Conservation (phyloP, 441 rosid genomes). For the Erysimum pusillum region DNA sequence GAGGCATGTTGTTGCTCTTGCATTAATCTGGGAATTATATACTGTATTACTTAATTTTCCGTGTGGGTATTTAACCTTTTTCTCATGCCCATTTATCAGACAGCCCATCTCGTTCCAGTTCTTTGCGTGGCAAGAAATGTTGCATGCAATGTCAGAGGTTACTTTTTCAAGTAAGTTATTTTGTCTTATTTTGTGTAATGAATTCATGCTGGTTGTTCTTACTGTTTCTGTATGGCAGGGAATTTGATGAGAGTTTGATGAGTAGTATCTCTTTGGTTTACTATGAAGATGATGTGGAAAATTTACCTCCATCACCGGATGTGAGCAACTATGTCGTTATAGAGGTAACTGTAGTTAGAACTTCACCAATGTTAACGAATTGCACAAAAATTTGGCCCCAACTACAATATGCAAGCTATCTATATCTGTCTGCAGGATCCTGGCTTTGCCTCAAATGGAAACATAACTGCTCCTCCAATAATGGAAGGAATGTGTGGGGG, state of each 20-base stretch:
- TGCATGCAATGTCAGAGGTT: conserved; percentile 98
- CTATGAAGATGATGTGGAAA: conserved; percentile 86
- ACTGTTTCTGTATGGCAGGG: conserved; percentile 57
- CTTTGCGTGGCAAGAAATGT: conserved; percentile 99
- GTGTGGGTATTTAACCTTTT: conserved; percentile 27
- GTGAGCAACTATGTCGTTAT: conserved; percentile 91
- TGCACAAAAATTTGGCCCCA: conserved; percentile 25
- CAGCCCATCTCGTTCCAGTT: conserved; percentile 83
- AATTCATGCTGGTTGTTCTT: conserved; percentile 30
- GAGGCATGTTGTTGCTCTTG: conserved; percentile 64
- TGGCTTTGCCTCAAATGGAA: conserved; percentile 80
- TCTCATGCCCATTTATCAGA: conserved; percentile 53
- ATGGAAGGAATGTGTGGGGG: conserved; percentile 82
- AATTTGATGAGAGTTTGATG: conserved; percentile 89
- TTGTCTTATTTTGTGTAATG: conserved; percentile 27
- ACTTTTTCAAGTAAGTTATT: conserved; percentile 86
- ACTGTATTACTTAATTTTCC: conserved; percentile 27
- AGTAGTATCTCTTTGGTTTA: conserved; percentile 78
- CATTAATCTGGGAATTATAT: conserved; percentile 27
- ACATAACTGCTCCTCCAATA: conserved; percentile 61
- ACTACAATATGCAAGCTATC: conserved; percentile 28
- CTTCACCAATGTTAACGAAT: conserved; percentile 7
- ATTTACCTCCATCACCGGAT: conserved; percentile 87
- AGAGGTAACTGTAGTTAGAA: conserved; percentile 68
- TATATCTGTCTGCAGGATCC: conserved; percentile 65